Evolutionary conservation across 345 rosid species (phyloP).

Genomic region (Luvunga scandens): DNA sequence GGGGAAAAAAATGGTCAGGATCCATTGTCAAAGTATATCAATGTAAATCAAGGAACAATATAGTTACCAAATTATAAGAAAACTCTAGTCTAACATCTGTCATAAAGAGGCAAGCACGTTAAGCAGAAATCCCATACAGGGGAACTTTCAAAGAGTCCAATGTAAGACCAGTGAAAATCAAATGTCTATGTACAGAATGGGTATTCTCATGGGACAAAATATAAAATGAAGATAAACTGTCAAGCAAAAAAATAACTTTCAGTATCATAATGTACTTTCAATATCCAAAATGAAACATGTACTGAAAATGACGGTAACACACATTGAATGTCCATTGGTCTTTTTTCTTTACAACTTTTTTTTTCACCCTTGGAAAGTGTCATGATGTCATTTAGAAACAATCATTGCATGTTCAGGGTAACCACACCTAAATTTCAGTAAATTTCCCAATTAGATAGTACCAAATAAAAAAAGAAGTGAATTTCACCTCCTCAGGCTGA

Average conservation of each 20-base stretch:
- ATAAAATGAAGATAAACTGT: neutral
- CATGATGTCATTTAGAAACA: neutral
- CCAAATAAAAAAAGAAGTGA: neutral
- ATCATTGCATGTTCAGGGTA: neutral
- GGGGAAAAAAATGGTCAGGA: neutral
- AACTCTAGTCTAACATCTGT: neutral
- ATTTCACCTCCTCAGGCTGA: slow-evolving; percentile 73
- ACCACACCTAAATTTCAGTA: neutral
- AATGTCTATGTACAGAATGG: neutral
- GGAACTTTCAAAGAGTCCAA: neutral
- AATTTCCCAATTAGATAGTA: neutral
- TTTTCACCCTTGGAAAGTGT: neutral
- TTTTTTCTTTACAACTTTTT: neutral
- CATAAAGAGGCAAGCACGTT: neutral
- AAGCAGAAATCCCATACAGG: neutral
- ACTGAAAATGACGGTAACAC: neutral
- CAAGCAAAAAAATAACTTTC: neutral
- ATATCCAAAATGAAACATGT: neutral
- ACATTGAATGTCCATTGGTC: neutral
- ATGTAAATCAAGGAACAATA: neutral
- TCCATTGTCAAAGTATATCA: neutral
- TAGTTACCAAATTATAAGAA: neutral
- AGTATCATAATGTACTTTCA: neutral
- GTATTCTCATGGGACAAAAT: neutral
- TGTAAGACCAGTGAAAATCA: neutral